These are phyloP conservation scores for Brassica balearica DNA, from an alignment of 441 rosid genomes.

Conservation along the genomic window DNA sequence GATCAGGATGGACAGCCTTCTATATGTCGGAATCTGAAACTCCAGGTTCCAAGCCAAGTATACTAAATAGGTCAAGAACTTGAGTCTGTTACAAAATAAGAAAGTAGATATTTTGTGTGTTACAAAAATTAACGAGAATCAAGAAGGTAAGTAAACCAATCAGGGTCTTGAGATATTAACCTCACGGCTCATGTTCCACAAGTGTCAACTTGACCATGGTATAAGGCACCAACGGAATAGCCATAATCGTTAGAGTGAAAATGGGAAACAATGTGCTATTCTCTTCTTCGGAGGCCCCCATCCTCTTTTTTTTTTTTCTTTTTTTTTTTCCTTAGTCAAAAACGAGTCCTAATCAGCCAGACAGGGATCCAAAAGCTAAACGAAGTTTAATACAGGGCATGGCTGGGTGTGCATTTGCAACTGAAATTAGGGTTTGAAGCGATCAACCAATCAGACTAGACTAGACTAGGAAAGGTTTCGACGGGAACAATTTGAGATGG, in stretches of 20 bases:
- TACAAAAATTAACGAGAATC: conserved; percentile 11
- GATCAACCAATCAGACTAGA: conserved; percentile 24
- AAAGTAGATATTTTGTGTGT: conserved; percentile 6
- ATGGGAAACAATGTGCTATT: conserved; percentile 89
- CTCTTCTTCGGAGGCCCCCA: conserved; percentile 72
- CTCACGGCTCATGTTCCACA: conserved; percentile 73
- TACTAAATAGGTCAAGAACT: conserved; percentile 87
- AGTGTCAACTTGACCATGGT: conserved; percentile 69
- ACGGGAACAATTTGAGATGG: neutral
- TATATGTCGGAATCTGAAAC: conserved; percentile 83
- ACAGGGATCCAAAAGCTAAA: too few relatives aligned
- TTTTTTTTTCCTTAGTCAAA: too few relatives aligned
- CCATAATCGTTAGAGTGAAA: conserved; percentile 94
- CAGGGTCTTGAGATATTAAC: conserved; percentile 41
- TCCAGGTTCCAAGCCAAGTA: conserved; percentile 84
- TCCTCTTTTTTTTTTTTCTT: too few relatives aligned
- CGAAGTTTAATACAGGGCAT: too few relatives aligned
- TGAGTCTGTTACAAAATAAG: conserved; percentile 58
- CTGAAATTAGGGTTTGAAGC: neutral
- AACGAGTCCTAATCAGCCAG: too few relatives aligned
- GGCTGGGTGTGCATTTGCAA: too few relatives aligned
- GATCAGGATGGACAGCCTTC: conserved; percentile 72
- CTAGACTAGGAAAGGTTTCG: conserved; percentile 8
- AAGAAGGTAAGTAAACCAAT: conserved; percentile 5
- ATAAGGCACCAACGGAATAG: conserved; percentile 90